phyloP scores from a whole-genome alignment of 2,329 filamentous ascomycete species.

The Trichoderma atroviride region DNA sequence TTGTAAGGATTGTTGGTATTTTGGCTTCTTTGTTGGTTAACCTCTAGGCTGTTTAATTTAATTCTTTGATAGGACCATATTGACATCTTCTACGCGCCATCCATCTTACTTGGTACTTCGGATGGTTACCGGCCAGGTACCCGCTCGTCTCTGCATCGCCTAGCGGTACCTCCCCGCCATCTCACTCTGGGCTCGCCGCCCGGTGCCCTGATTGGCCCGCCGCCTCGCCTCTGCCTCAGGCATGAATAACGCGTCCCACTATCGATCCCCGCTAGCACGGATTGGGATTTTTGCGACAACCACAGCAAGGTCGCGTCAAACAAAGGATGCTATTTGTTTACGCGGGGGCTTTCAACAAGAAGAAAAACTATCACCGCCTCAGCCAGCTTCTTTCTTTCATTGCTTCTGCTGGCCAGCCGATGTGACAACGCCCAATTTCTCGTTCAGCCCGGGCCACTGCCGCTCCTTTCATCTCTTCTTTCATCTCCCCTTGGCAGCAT shows the following conservation, averaged over 20 bases:
- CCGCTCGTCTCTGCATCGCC: background rate
- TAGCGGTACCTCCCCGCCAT: constrained; percentile 3
- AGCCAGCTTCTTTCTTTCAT: background rate
- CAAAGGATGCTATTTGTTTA: constrained; percentile 28
- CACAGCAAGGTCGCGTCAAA: constrained; percentile 23
- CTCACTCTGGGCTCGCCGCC: background rate
- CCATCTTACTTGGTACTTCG: background rate
- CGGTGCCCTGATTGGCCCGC: background rate
- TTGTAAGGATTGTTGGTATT: too few relatives aligned
- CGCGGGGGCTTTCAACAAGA: constrained; percentile 25
- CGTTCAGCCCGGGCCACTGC: constrained; percentile 34
- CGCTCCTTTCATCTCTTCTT: constrained; percentile 31
- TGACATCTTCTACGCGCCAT: too few relatives aligned
- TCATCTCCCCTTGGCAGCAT: constrained; percentile 33
- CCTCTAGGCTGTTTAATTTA: too few relatives aligned
- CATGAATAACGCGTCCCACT: constrained; percentile 30
- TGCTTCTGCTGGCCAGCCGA: background rate
- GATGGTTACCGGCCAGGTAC: background rate
- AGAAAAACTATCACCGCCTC: constrained; percentile 9
- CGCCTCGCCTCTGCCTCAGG: constrained; percentile 31
- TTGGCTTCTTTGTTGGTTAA: too few relatives aligned
- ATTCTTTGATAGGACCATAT: too few relatives aligned
- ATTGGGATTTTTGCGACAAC: constrained; percentile 10
- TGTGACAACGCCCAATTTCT: constrained; percentile 5
- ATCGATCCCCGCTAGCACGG: background rate